Evolutionary conservation across 2,329 filamentous ascomycete genomes (phyloP).

Genomic region (Epichloe gansuensis): DNA sequence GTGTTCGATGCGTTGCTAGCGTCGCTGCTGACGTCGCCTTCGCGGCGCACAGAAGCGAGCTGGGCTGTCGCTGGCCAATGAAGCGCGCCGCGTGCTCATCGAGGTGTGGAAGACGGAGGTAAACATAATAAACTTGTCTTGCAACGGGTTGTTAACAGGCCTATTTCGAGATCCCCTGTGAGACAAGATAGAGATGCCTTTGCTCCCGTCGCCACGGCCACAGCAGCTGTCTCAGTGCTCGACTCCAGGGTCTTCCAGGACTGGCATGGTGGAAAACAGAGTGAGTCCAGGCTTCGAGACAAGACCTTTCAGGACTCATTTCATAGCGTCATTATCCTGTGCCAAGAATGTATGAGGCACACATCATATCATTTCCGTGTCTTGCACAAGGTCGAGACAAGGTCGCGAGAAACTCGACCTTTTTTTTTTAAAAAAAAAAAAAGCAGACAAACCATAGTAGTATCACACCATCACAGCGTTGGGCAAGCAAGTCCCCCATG

Average conservation of each 20-base stretch:
- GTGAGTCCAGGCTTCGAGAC: neutral
- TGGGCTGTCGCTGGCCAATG: neutral
- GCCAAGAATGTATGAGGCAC: neutral
- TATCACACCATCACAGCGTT: neutral
- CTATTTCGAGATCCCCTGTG: neutral
- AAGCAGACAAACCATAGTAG: neutral
- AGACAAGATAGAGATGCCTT: neutral
- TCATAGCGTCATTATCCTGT: neutral
- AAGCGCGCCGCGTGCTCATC: neutral
- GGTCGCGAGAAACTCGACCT: too few relatives aligned
- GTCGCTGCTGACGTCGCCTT: neutral
- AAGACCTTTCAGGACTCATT: neutral
- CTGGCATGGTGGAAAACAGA: neutral
- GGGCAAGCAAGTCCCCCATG: neutral
- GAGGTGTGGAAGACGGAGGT: neutral
- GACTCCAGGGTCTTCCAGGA: neutral
- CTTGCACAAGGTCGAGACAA: neutral
- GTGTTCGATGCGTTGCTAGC: conserved; percentile 1
- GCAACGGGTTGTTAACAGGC: neutral
- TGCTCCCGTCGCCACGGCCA: conserved; percentile 3
- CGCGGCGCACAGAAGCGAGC: neutral
- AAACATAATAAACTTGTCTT: neutral
- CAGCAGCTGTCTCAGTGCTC: neutral
- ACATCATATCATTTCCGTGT: neutral
- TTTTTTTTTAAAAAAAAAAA: too few relatives aligned